phyloP scores from a whole-genome alignment of 192 early-diverging fungal genomes.

The Oehlia diaphana region DNA sequence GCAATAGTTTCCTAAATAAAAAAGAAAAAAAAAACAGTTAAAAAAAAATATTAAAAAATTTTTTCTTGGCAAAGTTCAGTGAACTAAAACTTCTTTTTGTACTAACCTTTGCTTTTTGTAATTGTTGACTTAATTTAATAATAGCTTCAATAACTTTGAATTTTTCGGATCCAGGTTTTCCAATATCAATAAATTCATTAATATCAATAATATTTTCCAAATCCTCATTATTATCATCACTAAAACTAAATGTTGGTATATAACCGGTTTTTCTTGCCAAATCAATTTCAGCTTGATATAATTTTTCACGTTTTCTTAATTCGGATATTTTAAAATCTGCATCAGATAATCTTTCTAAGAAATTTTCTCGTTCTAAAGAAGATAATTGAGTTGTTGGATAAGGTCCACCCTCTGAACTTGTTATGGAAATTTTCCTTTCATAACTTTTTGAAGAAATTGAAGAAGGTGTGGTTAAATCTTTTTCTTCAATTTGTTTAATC shows the following conservation, averaged over 20 bases:
- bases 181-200: constrained; percentile 36
- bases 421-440: neutral
- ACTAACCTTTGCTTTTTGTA: constrained; percentile 42
- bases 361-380: constrained; percentile 32
- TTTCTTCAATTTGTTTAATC: neutral
- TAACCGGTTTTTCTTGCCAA: constrained; percentile 38
- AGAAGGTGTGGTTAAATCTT: neutral
- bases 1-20: constrained; percentile 39
- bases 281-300: constrained; percentile 43
- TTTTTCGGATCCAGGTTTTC: constrained; percentile 49
- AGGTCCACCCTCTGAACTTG: neutral
- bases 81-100: neutral
- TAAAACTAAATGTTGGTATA: constrained; percentile 14
- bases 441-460: neutral
- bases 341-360: constrained; percentile 32
- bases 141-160: constrained; percentile 48
- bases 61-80: too few species aligned
- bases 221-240: neutral
- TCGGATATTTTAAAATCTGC: constrained; percentile 36
- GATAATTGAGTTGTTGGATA: neutral
- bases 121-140: constrained; percentile 48
- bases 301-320: constrained; percentile 46
- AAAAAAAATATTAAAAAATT: too few species aligned
- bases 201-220: constrained; percentile 6
- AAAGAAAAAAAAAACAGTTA: constrained; percentile 2